A percentile compares a stretch with the other conserved stretches of the same genome.
phyloP scores from a whole-genome alignment of 768 basidiomycete species.

The Pleurotus pulmonarius region DNA sequence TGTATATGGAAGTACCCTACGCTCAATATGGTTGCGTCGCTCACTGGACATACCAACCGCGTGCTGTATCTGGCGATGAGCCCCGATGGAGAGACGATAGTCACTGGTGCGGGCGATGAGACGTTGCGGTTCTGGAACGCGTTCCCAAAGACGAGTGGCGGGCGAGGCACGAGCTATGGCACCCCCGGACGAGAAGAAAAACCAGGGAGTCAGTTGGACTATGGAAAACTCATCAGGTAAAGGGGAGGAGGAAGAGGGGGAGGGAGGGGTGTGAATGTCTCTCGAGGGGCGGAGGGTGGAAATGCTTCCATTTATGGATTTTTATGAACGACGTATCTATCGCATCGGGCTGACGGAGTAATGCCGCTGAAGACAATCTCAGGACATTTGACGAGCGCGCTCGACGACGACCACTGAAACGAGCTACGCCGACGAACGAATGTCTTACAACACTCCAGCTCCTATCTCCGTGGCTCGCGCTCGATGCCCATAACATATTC shows the following conservation, averaged over 20 bases:
- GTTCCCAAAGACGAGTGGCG: constrained; percentile 61
- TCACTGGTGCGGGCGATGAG: constrained; percentile 97
- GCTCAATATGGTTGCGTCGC: constrained; percentile 89
- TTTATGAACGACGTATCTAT: no score
- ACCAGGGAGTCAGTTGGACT: constrained; percentile 44
- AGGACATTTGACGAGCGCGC: no score
- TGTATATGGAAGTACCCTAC: constrained; percentile 95
- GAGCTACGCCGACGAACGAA: no score
- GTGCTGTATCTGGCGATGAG: constrained; percentile 97
- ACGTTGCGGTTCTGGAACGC: constrained; percentile 98
- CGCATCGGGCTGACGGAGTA: no score
- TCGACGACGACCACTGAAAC: no score
- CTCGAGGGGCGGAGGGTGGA: background rate
- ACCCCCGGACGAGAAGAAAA: constrained; percentile 15
- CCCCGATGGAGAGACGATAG: constrained; percentile 96
- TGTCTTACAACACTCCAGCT: no score
- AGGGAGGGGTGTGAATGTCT: background rate
- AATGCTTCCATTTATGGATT: background rate
- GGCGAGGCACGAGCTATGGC: constrained; percentile 32
- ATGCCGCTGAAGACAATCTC: no score
- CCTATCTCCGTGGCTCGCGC: no score
- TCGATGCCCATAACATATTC: no score
- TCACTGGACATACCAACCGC: constrained; percentile 92
- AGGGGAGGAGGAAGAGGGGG: background rate
- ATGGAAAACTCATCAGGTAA: constrained; percentile 50